These are phyloP conservation scores for Bondarzewia mesenterica DNA, from an alignment of 1,284 basidiomycete species.

Conservation along the genomic window DNA sequence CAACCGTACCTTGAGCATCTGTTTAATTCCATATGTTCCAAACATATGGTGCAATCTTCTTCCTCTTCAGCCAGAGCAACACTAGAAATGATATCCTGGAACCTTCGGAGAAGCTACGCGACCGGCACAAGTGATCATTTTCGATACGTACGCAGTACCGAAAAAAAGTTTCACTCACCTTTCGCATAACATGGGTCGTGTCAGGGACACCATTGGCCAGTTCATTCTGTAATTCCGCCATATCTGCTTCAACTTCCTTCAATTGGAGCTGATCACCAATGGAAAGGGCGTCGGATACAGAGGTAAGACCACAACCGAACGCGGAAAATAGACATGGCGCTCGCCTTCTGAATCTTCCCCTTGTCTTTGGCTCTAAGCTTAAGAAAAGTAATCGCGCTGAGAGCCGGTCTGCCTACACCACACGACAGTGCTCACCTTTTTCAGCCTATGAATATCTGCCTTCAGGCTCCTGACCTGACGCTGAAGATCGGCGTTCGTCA, in stretches of 20 bases:
- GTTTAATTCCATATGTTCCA: conserved; percentile 27
- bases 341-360: conserved; percentile 22
- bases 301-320: neutral
- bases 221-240: conserved; percentile 27
- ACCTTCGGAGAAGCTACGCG: conserved; percentile 32
- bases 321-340: neutral
- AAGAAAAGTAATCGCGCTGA: no score
- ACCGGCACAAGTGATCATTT: neutral
- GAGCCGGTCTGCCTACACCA: no score
- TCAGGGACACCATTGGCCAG: conserved; percentile 23
- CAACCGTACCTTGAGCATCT: conserved; percentile 28
- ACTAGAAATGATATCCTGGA: conserved; percentile 31
- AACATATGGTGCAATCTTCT: conserved; percentile 39
- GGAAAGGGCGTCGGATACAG: no score
- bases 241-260: conserved; percentile 30
- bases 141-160: neutral
- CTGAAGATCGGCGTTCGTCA: conserved; percentile 14
- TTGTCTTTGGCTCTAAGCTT: conserved; percentile 13
- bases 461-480: conserved; percentile 19
- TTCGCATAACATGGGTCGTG: conserved; percentile 30
- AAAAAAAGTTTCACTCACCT: conserved; percentile 17
- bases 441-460: conserved; percentile 16
- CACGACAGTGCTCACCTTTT: conserved; percentile 18
- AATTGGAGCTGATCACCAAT: conserved; percentile 31
- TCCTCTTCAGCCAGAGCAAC: conserved; percentile 33